Base-by-base conservation (phyloP, 306 rosid species). In the Lathyrus oleraceus region DNA sequence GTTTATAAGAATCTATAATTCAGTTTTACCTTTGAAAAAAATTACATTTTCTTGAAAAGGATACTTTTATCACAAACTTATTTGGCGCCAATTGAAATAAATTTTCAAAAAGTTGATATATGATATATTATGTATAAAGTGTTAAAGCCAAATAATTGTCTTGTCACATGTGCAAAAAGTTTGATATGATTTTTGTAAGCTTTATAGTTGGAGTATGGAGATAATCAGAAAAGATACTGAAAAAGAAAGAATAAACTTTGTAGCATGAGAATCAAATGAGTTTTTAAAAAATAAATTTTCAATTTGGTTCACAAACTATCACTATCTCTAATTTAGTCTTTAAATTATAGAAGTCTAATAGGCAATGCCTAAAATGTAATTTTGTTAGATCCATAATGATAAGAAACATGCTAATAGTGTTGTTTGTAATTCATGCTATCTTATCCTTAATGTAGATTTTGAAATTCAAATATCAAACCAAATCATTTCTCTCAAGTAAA, bases 381-480 rank as follows among this genome's bases (percentile, higher is more conserved):
- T 6, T 32, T 32, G 38, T 5, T 27, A 27, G 2, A 5, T 32
- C 8, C 38, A 32, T 32, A 32, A 32, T 32, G 38, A 32, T 32
- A 32, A 32, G 6, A 4, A 32, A 32, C 38, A 32, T 32, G 38
- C 38, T 32, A 32, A 32, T 32, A 32, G 38, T 32, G 8, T 32
- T 32, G 39, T 35, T 35, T 6, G 39, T 35, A 35, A 35, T 35
- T 35, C 39, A 35, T 47, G 58, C 38, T 47, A 69, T 64, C 59
- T 51, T 42, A 40, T 66, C 57, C 57, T 21, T 51, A 14, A 27
- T 49, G 36, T 13, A 42, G 13, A 51, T 59, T 63, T 72, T 51
- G 25, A 68, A 74, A 73, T 68, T 54, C 51, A 73, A 72, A 72
- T 25, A 35, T 70, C 60, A 76, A 52, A 23, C 56, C 63, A 36